These are phyloP conservation scores for Mrakia hoshinonis DNA, from an alignment of 768 basidiomycete species.

Conservation along the genomic window DNA sequence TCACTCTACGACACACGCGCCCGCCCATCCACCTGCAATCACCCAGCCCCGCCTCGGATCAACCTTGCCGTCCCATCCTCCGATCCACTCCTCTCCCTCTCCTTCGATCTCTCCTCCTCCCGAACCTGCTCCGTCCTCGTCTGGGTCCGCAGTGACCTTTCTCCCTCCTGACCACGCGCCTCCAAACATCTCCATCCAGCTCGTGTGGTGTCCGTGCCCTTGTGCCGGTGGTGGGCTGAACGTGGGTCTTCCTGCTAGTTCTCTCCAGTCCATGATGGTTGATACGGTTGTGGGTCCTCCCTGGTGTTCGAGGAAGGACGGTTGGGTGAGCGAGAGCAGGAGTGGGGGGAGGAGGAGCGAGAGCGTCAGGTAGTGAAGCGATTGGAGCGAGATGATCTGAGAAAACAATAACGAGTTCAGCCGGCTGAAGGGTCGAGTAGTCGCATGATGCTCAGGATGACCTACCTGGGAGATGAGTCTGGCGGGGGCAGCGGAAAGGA, in stretches of 20 bases:
- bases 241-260: conserved; percentile 82
- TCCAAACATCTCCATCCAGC: conserved; percentile 54
- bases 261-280: conserved; percentile 96
- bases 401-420: not conserved
- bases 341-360: conserved; percentile 72
- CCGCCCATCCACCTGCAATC: conserved; percentile 75
- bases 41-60: conserved; percentile 84
- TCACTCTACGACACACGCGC: conserved; percentile 75
- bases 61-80: conserved; percentile 37
- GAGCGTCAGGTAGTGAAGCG: conserved; percentile 85
- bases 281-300: conserved; percentile 45
- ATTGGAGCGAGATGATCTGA: conserved; percentile 87
- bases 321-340: conserved; percentile 45
- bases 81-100: conserved; percentile 8
- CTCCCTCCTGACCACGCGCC: conserved; percentile 76
- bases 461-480: conserved; percentile 69
- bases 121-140: conserved; percentile 24
- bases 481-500: not conserved
- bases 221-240: conserved; percentile 33
- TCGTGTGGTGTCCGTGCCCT: conserved; percentile 32
- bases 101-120: conserved; percentile 6
- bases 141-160: conserved; percentile 56
- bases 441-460: too few relatives aligned
- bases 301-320: conserved; percentile 37
- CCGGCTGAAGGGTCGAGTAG: too few relatives aligned